Conservation (phyloP, 2,329 filamentous ascomycete species). For the Phialophora verrucosa region DNA sequence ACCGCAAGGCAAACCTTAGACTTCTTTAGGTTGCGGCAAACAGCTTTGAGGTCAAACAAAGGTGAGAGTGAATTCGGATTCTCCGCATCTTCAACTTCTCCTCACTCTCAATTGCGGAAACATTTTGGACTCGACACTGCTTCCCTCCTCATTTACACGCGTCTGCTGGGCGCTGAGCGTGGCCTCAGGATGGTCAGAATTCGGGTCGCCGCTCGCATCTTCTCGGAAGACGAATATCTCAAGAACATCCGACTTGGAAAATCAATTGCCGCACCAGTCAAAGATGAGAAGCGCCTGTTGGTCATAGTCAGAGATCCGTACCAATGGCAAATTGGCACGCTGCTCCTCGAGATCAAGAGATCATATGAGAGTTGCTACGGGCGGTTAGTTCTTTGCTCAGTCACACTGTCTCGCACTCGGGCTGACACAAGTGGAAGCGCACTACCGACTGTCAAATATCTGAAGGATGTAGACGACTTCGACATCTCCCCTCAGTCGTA, state of each 20-base stretch:
- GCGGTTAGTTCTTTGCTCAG: constrained; percentile 26
- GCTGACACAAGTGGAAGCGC: constrained; percentile 30
- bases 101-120: constrained; percentile 10
- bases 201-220: constrained; percentile 36
- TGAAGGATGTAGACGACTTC: constrained; percentile 40
- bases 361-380: constrained; percentile 38
- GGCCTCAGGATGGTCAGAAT: constrained; percentile 35
- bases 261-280: constrained; percentile 10
- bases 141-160: constrained; percentile 9
- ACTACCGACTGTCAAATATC: constrained; percentile 38
- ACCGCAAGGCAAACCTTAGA: background rate
- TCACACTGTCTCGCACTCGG: background rate
- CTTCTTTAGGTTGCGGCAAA: background rate
- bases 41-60: background rate
- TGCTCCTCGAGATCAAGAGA: constrained; percentile 35
- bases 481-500: constrained; percentile 38
- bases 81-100: constrained; percentile 24
- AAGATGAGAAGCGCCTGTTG: constrained; percentile 33
- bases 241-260: constrained; percentile 14
- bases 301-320: constrained; percentile 37
- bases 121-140: constrained; percentile 15
- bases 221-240: constrained; percentile 38
- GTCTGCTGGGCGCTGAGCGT: constrained; percentile 4
- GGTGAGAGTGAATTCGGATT: background rate
- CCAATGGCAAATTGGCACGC: constrained; percentile 37